Conservation (phyloP, 2,329 filamentous ascomycete genomes). For the Colletotrichum brevisporum region DNA sequence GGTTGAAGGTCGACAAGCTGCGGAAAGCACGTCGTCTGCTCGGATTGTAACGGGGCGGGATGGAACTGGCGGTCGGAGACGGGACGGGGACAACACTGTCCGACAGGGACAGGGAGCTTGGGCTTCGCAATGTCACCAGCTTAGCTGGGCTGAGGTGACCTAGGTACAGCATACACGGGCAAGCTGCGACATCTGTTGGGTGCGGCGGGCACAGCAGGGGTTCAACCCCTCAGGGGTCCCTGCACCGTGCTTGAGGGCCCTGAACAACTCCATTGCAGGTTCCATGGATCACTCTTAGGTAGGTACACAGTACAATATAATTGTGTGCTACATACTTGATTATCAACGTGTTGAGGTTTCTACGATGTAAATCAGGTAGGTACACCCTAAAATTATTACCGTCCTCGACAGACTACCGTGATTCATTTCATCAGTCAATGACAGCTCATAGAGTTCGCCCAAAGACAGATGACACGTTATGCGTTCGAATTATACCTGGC, state of each 20-base stretch:
- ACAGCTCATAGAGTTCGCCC: not conserved
- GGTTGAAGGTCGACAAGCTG: constrained; percentile 11
- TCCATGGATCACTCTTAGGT: not conserved
- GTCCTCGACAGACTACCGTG: not conserved
- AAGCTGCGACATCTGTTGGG: too few species aligned
- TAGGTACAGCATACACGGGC: constrained; percentile 7
- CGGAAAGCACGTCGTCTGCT: not conserved
- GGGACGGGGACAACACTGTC: constrained; percentile 19
- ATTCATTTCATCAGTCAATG: not conserved
- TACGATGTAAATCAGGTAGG: too few species aligned
- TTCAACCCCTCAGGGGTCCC: constrained; percentile 15
- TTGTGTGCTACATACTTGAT: too few species aligned
- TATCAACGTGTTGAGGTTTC: too few species aligned
- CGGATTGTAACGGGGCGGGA: not conserved
- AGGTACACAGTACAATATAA: too few species aligned
- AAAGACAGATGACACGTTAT: constrained; percentile 1
- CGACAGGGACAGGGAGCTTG: constrained; percentile 31
- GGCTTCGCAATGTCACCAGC: constrained; percentile 23
- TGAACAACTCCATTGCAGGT: not conserved
- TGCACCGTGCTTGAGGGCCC: not conserved
- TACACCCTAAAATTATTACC: too few species aligned
- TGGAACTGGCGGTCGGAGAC: constrained; percentile 26
- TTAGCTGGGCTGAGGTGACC: constrained; percentile 9
- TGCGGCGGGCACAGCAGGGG: constrained; percentile 16
- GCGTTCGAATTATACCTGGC: not conserved